Evolutionary conservation across 352 stramenopile species (phyloP), one percentile per base, ranked within the genome.

Genomic region (Globisporangium heterothallicum): DNA sequence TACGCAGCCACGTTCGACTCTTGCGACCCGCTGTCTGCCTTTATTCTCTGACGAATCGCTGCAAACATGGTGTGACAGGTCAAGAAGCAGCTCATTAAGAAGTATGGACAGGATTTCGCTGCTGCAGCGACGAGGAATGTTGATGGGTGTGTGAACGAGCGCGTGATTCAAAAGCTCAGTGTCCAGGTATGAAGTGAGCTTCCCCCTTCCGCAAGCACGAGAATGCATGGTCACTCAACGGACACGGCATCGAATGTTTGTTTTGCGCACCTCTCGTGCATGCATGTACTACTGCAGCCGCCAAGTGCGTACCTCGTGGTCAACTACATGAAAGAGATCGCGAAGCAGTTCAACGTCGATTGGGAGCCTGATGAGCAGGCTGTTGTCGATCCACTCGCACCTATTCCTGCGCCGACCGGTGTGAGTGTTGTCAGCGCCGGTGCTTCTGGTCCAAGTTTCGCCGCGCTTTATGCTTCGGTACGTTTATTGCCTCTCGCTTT

Each of bases 271-370:
- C 1, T 6, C 14, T 26, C 58, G 2, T 18, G 13, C 19, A 55
- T 18, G 18, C 35, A 1, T 59, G 3, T 49, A 7, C 50, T 2
- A 10, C n/a, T 35, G 12, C 56, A 90, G 67, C 95, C 94, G n/a
- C 95, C 95, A 1, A 95, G 86, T 42, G 92, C 92, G 6, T 98
- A 95, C 49, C 58, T 97, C 8, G 94, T 98, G 18, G 84, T 98
- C 25, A 97, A 94, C 21, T 98, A 98, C 75, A 87, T 98, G 73
- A 97, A 97, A 42, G 88, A 95, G 59, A 98, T 98, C 64, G 90
- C 91, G 6, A 96, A 97, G 53, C 84, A 98, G 59, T 96, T 95
- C 63, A 86, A 96, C 12, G 87, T 98, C n/a, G 66, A 95, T 42
- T 98, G 94, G 91, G 89, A 94, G 26, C 89, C 89, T 4, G 72